Percentiles rank a stretch among this genome's conserved stretches.
Conservation (phyloP, 192 early-diverging fungal genomes). For the Linnemannia exigua region DNA sequence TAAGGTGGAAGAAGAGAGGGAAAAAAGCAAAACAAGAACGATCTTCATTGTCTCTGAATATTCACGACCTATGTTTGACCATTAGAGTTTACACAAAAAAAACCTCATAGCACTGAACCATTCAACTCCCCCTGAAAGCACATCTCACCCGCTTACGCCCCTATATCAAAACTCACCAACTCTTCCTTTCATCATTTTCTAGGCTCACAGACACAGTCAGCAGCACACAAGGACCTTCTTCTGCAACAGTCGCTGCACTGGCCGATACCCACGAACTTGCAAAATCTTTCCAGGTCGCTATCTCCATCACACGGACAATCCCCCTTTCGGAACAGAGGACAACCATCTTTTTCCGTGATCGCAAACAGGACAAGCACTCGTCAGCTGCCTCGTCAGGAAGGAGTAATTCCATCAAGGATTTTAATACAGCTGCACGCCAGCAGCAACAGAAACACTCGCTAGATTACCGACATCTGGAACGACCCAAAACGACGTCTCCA, state of each 20-base stretch:
- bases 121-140: neutral
- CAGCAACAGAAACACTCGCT: neutral
- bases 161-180: neutral
- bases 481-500: neutral
- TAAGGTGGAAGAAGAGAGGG: too few relatives aligned
- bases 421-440: neutral
- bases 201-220: neutral
- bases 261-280: neutral
- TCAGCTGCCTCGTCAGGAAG: neutral
- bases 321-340: neutral
- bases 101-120: neutral
- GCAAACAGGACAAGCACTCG: neutral
- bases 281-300: slow-evolving; percentile 1
- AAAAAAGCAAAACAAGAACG: too few relatives aligned
- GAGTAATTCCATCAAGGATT: neutral
- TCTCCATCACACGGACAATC: slow-evolving; percentile 1
- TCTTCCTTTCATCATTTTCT: neutral
- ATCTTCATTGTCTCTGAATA: neutral
- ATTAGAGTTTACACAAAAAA: neutral
- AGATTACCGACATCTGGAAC: neutral
- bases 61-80: neutral
- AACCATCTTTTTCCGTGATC: slow-evolving; percentile 6
- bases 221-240: neutral
- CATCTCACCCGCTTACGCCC: neutral
- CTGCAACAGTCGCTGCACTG: neutral